Evolutionary conservation across 2,329 filamentous ascomycete genomes (phyloP).

Genomic region (Colletotrichum sublineola): DNA sequence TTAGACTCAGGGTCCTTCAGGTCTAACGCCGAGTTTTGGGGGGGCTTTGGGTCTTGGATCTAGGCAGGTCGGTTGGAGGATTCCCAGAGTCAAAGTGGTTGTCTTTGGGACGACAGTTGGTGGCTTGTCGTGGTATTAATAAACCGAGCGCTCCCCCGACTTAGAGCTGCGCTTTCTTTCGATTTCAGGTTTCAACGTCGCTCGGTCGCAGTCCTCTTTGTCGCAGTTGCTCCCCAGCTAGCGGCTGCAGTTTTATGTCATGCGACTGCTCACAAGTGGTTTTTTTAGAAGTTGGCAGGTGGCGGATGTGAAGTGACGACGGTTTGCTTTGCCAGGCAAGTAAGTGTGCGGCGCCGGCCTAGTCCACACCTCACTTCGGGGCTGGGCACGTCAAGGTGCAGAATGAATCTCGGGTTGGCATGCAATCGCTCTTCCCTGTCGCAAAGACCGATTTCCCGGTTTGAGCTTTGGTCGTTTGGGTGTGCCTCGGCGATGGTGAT

Average conservation of each 20-base stretch:
- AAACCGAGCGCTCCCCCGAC: slow-evolving; percentile 1
- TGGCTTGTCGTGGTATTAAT: slow-evolving; percentile 20
- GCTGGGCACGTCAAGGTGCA: slow-evolving; percentile 29
- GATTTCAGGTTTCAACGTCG: slow-evolving; percentile 4
- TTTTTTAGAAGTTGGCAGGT: slow-evolving; percentile 19
- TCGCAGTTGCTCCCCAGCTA: slow-evolving; percentile 8
- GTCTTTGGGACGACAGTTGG: slow-evolving; percentile 11
- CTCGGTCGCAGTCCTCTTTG: slow-evolving; percentile 13
- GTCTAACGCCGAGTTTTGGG: slow-evolving; percentile 2
- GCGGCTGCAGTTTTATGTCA: slow-evolving; percentile 26
- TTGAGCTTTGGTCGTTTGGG: background rate
- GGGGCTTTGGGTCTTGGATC: background rate
- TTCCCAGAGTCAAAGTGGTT: slow-evolving; percentile 14
- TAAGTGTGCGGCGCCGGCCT: slow-evolving; percentile 6
- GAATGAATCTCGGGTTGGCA: slow-evolving; percentile 22
- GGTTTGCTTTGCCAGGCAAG: slow-evolving; percentile 1
- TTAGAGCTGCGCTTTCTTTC: background rate
- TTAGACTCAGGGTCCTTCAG: slow-evolving; percentile 14
- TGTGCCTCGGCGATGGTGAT: background rate
- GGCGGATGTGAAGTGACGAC: slow-evolving; percentile 2
- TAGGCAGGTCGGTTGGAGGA: slow-evolving; percentile 11
- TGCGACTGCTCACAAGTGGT: slow-evolving; percentile 11
- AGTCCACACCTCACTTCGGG: background rate
- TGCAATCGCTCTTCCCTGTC: background rate
- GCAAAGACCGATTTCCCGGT: slow-evolving; percentile 14